These are phyloP conservation scores for Tylopilus subfusipes DNA, from an alignment of 768 basidiomycete genomes.

Conservation along the genomic window DNA sequence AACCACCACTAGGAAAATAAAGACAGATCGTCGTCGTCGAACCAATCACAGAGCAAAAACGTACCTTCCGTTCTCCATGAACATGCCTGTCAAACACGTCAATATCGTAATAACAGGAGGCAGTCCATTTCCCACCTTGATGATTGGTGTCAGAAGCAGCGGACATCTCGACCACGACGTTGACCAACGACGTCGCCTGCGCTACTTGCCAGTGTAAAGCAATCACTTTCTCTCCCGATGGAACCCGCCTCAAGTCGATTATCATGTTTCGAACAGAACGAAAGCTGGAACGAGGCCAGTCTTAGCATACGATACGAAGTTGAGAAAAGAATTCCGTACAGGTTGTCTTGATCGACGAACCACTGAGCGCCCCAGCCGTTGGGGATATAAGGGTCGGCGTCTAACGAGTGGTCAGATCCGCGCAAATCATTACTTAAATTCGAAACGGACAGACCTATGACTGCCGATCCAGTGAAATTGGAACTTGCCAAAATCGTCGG, in stretches of 20 bases:
- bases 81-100: conserved; percentile 32
- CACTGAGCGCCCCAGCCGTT: conserved; percentile 55
- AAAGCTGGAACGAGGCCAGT: conserved; percentile 37
- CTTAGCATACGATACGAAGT: neutral
- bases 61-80: conserved; percentile 27
- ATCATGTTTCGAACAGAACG: conserved; percentile 68
- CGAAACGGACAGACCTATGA: conserved; percentile 27
- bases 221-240: conserved; percentile 48
- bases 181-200: conserved; percentile 68
- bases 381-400: conserved; percentile 67
- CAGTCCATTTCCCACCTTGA: conserved; percentile 44
- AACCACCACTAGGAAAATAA: conserved; percentile 34
- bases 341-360: conserved; percentile 57
- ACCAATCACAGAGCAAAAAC: too few species aligned
- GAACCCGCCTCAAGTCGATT: conserved; percentile 52
- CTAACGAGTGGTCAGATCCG: conserved; percentile 30
- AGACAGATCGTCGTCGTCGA: too few species aligned
- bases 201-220: conserved; percentile 80
- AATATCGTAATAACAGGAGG: neutral
- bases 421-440: neutral
- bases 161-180: conserved; percentile 67
- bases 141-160: conserved; percentile 54
- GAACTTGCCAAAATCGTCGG: conserved; percentile 33
- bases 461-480: conserved; percentile 31
- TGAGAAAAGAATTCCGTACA: conserved; percentile 37